phyloP scores from a whole-genome alignment of 1,284 basidiomycete genomes.

The Malassezia furfur region DNA sequence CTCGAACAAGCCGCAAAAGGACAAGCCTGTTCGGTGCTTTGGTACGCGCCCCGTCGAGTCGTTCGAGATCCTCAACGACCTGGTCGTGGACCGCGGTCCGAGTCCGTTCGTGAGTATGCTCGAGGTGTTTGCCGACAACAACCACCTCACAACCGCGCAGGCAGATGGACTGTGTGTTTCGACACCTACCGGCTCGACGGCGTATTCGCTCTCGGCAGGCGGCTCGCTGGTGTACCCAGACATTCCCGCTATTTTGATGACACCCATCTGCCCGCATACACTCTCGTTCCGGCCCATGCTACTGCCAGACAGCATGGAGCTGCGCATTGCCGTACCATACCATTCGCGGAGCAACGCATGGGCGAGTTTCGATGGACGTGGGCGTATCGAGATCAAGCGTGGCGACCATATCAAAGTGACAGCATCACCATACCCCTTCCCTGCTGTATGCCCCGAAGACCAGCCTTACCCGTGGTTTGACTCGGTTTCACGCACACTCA shows the following conservation, averaged over 20 bases:
- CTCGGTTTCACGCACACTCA: slow-evolving; percentile 84
- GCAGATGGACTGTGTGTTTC: slow-evolving; percentile 93
- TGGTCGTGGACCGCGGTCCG: slow-evolving; percentile 94
- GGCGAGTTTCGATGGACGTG: slow-evolving; percentile 96
- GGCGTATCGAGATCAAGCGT: slow-evolving; percentile 70
- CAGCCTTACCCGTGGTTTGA: slow-evolving; percentile 98
- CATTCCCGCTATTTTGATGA: slow-evolving; percentile 90
- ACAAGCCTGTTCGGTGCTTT: slow-evolving; percentile 97
- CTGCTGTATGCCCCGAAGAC: slow-evolving; percentile 92
- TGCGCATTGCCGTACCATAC: slow-evolving; percentile 94
- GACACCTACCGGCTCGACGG: slow-evolving; percentile 94
- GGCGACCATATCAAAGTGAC: slow-evolving; percentile 99
- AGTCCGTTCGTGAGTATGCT: slow-evolving; percentile 93
- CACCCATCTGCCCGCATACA: slow-evolving; percentile 96
- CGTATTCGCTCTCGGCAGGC: slow-evolving; percentile 87
- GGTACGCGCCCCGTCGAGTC: slow-evolving; percentile 88
- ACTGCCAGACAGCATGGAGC: slow-evolving; percentile 94
- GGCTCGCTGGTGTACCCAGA: slow-evolving; percentile 96
- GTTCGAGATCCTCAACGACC: slow-evolving; percentile 94
- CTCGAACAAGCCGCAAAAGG: slow-evolving; percentile 53
- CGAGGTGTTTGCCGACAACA: slow-evolving; percentile 95
- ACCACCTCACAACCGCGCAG: slow-evolving; percentile 98
- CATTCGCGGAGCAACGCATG: slow-evolving; percentile 96
- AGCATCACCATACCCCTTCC: slow-evolving; percentile 95
- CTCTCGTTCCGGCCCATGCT: slow-evolving; percentile 94